A percentile compares a stretch with the other conserved stretches of the same genome.
phyloP scores from a whole-genome alignment of 129 eudicot genomes.

The Ambrosia trifida region DNA sequence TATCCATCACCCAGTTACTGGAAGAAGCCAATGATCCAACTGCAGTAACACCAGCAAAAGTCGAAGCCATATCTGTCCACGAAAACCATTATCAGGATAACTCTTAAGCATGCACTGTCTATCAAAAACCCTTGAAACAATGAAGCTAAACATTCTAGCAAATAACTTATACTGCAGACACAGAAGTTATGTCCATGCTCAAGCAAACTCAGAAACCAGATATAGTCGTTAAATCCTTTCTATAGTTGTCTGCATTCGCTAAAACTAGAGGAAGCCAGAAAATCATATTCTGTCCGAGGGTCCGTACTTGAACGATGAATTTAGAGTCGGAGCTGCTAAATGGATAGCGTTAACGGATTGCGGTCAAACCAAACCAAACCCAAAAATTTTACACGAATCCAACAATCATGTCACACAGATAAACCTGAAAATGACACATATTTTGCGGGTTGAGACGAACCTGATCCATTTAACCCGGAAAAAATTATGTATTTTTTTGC shows the following conservation, averaged over 20 bases:
- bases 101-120: not conserved
- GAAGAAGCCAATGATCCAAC: conserved; percentile 68
- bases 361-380: no score
- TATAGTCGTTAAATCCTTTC: not conserved
- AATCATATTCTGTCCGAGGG: not conserved
- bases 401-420: no score
- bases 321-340: not conserved
- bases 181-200: not conserved
- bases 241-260: not conserved
- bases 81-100: conserved; percentile 9
- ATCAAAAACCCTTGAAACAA: not conserved
- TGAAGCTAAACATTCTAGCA: not conserved
- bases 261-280: not conserved
- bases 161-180: not conserved
- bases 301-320: not conserved
- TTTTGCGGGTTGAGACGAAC: no score
- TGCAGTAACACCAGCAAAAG: conserved; percentile 63
- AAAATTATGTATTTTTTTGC: no score
- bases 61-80: conserved; percentile 59
- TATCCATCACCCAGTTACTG: conserved; percentile 40
- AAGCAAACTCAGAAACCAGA: not conserved
- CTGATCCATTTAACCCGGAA: no score
- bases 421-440: no score
- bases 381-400: no score
- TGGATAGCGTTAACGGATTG: no score